phyloP scores from a whole-genome alignment of 1,284 basidiomycete species.

The Rhodotorula sp. region DNA sequence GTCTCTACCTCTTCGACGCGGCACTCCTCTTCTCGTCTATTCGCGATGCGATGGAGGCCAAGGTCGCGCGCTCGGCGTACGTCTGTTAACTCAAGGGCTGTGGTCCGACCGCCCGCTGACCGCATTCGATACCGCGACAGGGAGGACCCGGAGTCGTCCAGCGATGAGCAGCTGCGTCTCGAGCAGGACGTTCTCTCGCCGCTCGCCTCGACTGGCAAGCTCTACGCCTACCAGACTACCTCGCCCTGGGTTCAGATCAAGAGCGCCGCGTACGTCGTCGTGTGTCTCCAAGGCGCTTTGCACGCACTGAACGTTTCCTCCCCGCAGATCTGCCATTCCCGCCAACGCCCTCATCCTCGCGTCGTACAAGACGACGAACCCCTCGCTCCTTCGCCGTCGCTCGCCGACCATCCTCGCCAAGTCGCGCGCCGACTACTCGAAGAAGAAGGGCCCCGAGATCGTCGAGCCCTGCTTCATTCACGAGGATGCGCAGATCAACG shows the following conservation, averaged over 20 bases:
- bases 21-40: constrained; percentile 57
- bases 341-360: constrained; percentile 53
- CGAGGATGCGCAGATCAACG: constrained; percentile 52
- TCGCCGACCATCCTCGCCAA: constrained; percentile 48
- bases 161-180: constrained; percentile 56
- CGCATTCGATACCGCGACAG: constrained; percentile 32
- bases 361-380: constrained; percentile 49
- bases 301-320: too few species aligned
- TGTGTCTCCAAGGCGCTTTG: background rate
- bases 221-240: constrained; percentile 56
- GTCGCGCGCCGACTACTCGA: constrained; percentile 39
- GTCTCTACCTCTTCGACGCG: constrained; percentile 55
- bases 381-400: constrained; percentile 47
- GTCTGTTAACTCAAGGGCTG: constrained; percentile 27
- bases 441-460: constrained; percentile 48
- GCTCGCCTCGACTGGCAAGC: constrained; percentile 54
- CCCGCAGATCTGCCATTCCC: constrained; percentile 54
- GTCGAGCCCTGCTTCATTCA: constrained; percentile 56
- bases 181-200: constrained; percentile 59
- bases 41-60: constrained; percentile 56
- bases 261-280: constrained; percentile 53
- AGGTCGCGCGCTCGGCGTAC: constrained; percentile 52
- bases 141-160: constrained; percentile 53
- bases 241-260: constrained; percentile 59
- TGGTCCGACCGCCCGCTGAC: background rate